Percentiles rank a stretch among this genome's conserved stretches.
phyloP scores from a whole-genome alignment of 78 protist species.

The slime mould (Dictyostelium discoideum) region dicty_2.7 NC_007088.5:1121001-1121500 shows the following conservation, averaged over 20 bases:
- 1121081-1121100: background rate
- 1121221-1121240: slow-evolving; percentile 47
- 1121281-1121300: slow-evolving; percentile 55
- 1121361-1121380: slow-evolving; percentile 72
- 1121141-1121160: background rate
- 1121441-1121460: slow-evolving; percentile 23
- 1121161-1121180: slow-evolving; percentile 6
- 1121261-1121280: slow-evolving; percentile 48
- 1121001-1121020: slow-evolving; percentile 24
- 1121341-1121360: slow-evolving; percentile 40
- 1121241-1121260: slow-evolving; percentile 38
- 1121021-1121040: slow-evolving; percentile 56
- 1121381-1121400: slow-evolving; percentile 46
- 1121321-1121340: slow-evolving; percentile 31
- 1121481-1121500: slow-evolving; percentile 67
- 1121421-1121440: slow-evolving; percentile 40
- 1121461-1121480: slow-evolving; percentile 10
- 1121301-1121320: slow-evolving; percentile 51
- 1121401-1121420: slow-evolving; percentile 66
- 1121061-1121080: slow-evolving; percentile 46
- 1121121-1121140: background rate
- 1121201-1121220: slow-evolving; percentile 56
- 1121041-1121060: slow-evolving; percentile 56
- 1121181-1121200: slow-evolving; percentile 46
- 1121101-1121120: slow-evolving; percentile 13